Evolutionary conservation across 352 stramenopile genomes (phyloP), one percentile per base, ranked within the genome.

Genomic region (Saprolegnia diclina): DNA sequence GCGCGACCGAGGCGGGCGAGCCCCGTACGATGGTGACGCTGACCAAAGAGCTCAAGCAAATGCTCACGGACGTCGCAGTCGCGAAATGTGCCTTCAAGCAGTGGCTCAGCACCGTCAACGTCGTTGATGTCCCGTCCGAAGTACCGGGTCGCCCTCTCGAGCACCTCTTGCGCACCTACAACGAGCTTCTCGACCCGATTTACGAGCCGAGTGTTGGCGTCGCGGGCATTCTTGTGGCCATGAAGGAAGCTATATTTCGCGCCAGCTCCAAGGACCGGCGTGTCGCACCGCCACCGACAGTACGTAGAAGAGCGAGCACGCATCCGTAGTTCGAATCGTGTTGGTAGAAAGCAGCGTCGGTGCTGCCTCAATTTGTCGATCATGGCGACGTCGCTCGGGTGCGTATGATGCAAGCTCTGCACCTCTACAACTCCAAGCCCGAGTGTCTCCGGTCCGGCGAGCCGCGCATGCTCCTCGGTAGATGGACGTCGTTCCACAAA

Each of bases 81-180:
- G 73, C 85, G 18, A 90, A 90, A 44, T 76, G 76, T 24, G 74
- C 69, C 5, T 92, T 92, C 56, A 89, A 90, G 64, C 52, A 74
- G 6, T 92, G 84, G 84, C 76, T 90, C 11, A 65, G 71, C 0
- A 73, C 75, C 0, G 78, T 82, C 0, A 79, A 68, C 45, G 80
- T 88, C 44, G 63, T 77, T 32, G 46, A 22, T 54, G 76, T 80
- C 50, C 81, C 69, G 50, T n/a, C n/a, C 5, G 54, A 61, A 9
- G 55, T 67, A 4, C n/a, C 13, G 11, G 6, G 59, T 9, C 16
- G 38, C 56, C 10, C 7, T 35, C 6, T 55, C 56, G 2, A 45
- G 19, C 38, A 22, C 38, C 22, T 75, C 21, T 24, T 56, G 10
- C 38, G n/a, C 4, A 48, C 56, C 7, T 92, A 89, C 56, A 45